Percentiles rank a stretch among this genome's conserved stretches.
Conservation (phyloP, 208 protist species). For the Wallacemonas collosoma region DNA sequence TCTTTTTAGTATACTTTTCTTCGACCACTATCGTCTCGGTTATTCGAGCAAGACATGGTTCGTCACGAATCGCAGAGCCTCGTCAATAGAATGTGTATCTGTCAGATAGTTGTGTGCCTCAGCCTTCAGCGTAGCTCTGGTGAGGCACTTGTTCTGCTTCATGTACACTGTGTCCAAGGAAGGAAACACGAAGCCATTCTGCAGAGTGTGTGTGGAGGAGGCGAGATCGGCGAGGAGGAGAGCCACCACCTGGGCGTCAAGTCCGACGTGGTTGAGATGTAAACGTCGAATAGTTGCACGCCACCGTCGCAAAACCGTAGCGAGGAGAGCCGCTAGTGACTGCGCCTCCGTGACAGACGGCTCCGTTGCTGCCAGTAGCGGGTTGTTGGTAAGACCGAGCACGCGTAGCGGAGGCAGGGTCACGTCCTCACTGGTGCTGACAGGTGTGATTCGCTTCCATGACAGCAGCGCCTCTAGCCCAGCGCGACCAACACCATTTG, state of each 20-base stretch:
- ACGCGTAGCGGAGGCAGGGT: conserved; percentile 6
- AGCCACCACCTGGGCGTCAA: conserved; percentile 6
- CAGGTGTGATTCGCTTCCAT: neutral
- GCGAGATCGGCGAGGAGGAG: neutral
- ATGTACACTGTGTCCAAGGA: conserved; percentile 22
- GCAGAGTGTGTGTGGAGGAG: neutral
- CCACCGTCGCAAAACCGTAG: conserved; percentile 10
- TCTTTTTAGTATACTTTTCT: too few relatives aligned
- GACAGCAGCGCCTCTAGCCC: conserved; percentile 17
- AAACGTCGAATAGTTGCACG: conserved; percentile 20
- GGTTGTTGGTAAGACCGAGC: conserved; percentile 31
- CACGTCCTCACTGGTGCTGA: neutral
- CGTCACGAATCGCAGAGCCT: neutral
- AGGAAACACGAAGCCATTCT: neutral
- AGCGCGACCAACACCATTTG: conserved; percentile 17
- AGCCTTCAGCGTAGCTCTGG: neutral
- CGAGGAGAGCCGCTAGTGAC: neutral
- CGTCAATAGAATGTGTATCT: neutral
- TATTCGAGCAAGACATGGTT: neutral
- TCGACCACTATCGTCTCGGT: neutral
- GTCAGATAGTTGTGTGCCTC: neutral
- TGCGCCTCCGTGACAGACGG: neutral
- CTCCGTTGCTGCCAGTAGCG: neutral
- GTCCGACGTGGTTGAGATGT: conserved; percentile 31
- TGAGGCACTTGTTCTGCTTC: conserved; percentile 23